Evolutionary conservation across 345 rosid species (phyloP).

Genomic region (Hevea brasiliensis): DNA sequence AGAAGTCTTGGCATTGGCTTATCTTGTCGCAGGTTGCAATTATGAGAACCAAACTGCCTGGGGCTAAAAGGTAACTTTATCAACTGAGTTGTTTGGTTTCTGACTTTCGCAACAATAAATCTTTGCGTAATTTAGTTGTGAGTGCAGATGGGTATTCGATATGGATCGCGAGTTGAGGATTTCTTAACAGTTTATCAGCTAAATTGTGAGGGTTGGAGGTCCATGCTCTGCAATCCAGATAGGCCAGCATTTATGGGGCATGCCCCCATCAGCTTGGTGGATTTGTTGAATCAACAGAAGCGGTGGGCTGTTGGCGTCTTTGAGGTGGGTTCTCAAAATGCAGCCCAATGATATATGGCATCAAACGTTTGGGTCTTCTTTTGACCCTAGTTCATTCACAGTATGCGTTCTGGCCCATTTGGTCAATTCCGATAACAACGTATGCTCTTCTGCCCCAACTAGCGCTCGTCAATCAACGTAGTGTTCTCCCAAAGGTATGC

Average conservation of each 20-base stretch:
- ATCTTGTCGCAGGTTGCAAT: conserved; percentile 47
- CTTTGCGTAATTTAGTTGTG: too few relatives aligned
- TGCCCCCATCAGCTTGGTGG: conserved; percentile 48
- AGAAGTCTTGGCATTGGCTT: conserved; percentile 40
- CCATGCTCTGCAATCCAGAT: conserved; percentile 54
- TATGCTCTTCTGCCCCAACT: conserved; percentile 69
- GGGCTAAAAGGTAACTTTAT: conserved; percentile 54
- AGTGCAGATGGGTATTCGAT: conserved; percentile 56
- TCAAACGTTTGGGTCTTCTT: conserved; percentile 35
- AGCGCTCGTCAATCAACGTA: conserved; percentile 43
- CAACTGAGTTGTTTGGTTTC: too few relatives aligned
- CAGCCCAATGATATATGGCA: conserved; percentile 52
- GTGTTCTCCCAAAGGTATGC: conserved; percentile 54
- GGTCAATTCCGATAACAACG: conserved; percentile 43
- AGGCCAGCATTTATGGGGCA: conserved; percentile 65
- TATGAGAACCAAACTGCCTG: conserved; percentile 57
- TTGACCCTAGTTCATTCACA: conserved; percentile 42
- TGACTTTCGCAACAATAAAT: too few relatives aligned
- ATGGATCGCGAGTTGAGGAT: conserved; percentile 80
- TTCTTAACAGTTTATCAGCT: conserved; percentile 49
- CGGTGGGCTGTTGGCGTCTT: conserved; percentile 68
- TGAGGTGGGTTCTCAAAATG: conserved; percentile 49
- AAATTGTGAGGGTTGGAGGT: conserved; percentile 71
- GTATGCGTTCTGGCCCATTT: conserved; percentile 50
- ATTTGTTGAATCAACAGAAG: conserved; percentile 48